These are phyloP conservation scores for Amanita phalloides DNA, from an alignment of 768 basidiomycete species.

Conservation along the genomic window DNA sequence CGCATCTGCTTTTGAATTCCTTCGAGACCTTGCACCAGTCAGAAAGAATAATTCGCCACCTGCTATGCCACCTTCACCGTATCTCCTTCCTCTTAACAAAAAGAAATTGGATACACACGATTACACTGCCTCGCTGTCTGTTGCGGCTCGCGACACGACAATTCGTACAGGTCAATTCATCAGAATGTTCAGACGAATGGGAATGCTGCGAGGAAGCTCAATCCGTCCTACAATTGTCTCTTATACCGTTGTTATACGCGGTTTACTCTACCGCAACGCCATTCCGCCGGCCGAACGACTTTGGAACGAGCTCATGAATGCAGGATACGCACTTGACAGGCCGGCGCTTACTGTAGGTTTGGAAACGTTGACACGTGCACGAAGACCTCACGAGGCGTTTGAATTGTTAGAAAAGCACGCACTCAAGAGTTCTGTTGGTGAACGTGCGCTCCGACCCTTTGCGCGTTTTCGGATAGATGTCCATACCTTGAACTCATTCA, in stretches of 20 bases:
- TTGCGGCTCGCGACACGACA: slow-evolving; percentile 28
- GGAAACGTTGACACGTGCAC: slow-evolving; percentile 32
- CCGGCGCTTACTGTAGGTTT: slow-evolving; percentile 40
- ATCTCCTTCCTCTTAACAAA: slow-evolving; percentile 13
- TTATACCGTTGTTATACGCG: slow-evolving; percentile 45
- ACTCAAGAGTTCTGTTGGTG: not conserved
- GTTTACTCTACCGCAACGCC: slow-evolving; percentile 33
- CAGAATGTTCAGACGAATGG: slow-evolving; percentile 18
- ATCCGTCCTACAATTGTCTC: slow-evolving; percentile 34
- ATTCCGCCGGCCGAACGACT: slow-evolving; percentile 26
- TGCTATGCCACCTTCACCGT: slow-evolving; percentile 3
- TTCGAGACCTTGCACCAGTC: slow-evolving; percentile 20
- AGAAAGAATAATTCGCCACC: not conserved
- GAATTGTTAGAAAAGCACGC: slow-evolving; percentile 34
- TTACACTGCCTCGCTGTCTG: slow-evolving; percentile 34
- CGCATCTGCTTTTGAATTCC: slow-evolving; percentile 36
- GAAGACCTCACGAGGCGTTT: slow-evolving; percentile 37
- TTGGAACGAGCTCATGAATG: slow-evolving; percentile 30
- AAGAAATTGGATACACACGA: slow-evolving; percentile 30
- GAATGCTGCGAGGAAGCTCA: slow-evolving; percentile 9
- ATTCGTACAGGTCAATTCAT: slow-evolving; percentile 24
- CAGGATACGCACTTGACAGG: slow-evolving; percentile 29
- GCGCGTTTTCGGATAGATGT: slow-evolving; percentile 13
- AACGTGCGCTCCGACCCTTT: not conserved
- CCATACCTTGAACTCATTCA: slow-evolving; percentile 29